Evolutionary conservation across 495 filamentous ascomycete genomes (phyloP), one percentile per base, ranked within the genome.

Genomic region (Tuber indicum): DNA sequence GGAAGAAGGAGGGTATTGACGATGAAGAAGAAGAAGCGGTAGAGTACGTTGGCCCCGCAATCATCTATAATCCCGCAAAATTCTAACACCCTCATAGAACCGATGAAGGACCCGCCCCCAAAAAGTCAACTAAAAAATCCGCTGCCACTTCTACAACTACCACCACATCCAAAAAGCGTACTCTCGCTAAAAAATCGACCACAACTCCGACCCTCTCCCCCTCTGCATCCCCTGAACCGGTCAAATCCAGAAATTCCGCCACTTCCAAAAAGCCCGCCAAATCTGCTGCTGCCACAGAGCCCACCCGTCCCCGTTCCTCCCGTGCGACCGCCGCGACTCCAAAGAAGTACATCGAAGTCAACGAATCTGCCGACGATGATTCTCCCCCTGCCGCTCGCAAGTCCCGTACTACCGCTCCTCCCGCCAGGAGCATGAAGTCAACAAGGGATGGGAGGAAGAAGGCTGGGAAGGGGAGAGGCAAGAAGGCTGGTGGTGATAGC

Each of bases 21-120:
- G 76, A 43, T 32, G 76, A 66, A 4, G 75, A 76, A 42, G 78
- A 80, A 26, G 74, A 80, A 44, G 66, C 49, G 19, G 72, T 71
- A 6, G 77, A 71, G 36, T 66, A 77, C 10, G 77, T 43, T 12
- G 46, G 43, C 8, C 44, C 73, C 26, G 70, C 47, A 75, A 71
- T 74, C 36, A 17, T 0, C 58, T 12, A 66, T 19, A 36, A 62
- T 32, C 3, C n/a, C 14, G 58, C 14, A 36, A 36, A 36, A 36
- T 14, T 17, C 58, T 66, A 16, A 66, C 58, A 17, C 58, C 26
- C 5, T 2, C 26, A 66, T 12, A 66, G 58, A 36, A 32, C 58
- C 26, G 58, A 66, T 12, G 26, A 66, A 5, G 58, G 36, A 17
- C 32, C 32, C 12, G 14, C 12, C 14, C 58, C 58, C 12, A 66